Evolutionary conservation across 805 yeast genomes (phyloP).

Genomic region (Spathaspora gorwiae): DNA sequence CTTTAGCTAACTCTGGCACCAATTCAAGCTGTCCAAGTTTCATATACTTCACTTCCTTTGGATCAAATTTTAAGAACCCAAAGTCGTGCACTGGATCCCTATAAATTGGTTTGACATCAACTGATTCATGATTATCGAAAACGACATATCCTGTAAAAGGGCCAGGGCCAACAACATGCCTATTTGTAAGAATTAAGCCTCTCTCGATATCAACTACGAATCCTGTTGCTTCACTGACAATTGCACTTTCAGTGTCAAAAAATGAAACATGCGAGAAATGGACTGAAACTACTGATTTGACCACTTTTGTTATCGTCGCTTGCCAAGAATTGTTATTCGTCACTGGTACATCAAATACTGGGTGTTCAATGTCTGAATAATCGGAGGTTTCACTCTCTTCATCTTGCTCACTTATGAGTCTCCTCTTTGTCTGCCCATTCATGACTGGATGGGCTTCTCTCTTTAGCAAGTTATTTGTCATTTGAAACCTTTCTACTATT

Average conservation of each 20-base stretch:
- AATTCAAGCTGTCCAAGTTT: slow-evolving; percentile 59
- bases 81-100: slow-evolving; percentile 96
- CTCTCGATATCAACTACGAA: slow-evolving; percentile 80
- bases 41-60: slow-evolving; percentile 68
- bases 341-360: slow-evolving; percentile 11
- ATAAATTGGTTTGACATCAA: slow-evolving; percentile 77
- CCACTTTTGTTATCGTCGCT: slow-evolving; percentile 73
- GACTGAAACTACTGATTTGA: slow-evolving; percentile 80
- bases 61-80: slow-evolving; percentile 81
- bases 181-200: slow-evolving; percentile 84
- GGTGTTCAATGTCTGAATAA: slow-evolving; percentile 11
- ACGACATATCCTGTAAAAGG: slow-evolving; percentile 90
- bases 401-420: not conserved
- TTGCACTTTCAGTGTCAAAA: slow-evolving; percentile 80
- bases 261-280: slow-evolving; percentile 83
- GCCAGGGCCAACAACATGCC: slow-evolving; percentile 95
- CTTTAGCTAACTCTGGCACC: slow-evolving; percentile 77
- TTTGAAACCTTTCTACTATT: not conserved
- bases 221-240: slow-evolving; percentile 91
- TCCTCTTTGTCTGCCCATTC: slow-evolving; percentile 5
- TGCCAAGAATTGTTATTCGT: slow-evolving; percentile 53
- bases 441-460: slow-evolving; percentile 3
- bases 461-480: slow-evolving; percentile 2
- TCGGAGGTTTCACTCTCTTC: slow-evolving; percentile 4
- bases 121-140: slow-evolving; percentile 92